A percentile compares a stretch with the other conserved stretches of the same genome.
These are phyloP conservation scores for Bipolaris bicolor DNA, from an alignment of 2,329 filamentous ascomycete species.

Conservation along the genomic window DNA sequence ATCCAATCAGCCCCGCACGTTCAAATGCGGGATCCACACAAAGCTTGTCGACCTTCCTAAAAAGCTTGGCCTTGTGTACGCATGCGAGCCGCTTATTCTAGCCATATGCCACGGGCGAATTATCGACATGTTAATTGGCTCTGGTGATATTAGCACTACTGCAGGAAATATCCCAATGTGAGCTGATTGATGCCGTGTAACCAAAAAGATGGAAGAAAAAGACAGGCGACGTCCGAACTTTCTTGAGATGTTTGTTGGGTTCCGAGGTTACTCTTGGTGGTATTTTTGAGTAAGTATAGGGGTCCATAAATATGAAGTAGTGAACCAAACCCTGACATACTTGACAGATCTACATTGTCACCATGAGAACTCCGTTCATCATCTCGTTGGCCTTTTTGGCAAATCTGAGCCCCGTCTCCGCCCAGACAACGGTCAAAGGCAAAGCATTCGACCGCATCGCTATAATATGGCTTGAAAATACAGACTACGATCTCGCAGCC, in stretches of 20 bases:
- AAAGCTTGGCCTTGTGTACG: conserved; percentile 22
- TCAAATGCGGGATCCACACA: conserved; percentile 3
- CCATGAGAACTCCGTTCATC: conserved; percentile 12
- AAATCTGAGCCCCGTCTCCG: conserved; percentile 51
- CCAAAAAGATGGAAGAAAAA: background rate
- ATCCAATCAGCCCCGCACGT: conserved; percentile 27
- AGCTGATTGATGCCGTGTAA: background rate
- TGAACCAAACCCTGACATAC: background rate
- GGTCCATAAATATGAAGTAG: background rate
- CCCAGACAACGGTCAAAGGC: conserved; percentile 63
- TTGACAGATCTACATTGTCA: background rate
- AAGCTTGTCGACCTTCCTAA: conserved; percentile 31
- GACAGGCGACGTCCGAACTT: background rate
- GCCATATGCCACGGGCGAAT: conserved; percentile 5
- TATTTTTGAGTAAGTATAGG: background rate
- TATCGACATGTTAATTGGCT: conserved; percentile 1
- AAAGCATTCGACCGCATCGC: conserved; percentile 75
- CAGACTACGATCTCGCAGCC: conserved; percentile 67
- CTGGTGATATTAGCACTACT: background rate
- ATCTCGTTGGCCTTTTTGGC: conserved; percentile 24
- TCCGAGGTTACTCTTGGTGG: background rate
- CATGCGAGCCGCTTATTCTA: background rate
- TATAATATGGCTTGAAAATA: conserved; percentile 80
- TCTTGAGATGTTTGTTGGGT: background rate
- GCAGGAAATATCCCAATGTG: background rate